Conservation (phyloP, 2,329 filamentous ascomycete species). For the Aspergillus calidoustus region DNA sequence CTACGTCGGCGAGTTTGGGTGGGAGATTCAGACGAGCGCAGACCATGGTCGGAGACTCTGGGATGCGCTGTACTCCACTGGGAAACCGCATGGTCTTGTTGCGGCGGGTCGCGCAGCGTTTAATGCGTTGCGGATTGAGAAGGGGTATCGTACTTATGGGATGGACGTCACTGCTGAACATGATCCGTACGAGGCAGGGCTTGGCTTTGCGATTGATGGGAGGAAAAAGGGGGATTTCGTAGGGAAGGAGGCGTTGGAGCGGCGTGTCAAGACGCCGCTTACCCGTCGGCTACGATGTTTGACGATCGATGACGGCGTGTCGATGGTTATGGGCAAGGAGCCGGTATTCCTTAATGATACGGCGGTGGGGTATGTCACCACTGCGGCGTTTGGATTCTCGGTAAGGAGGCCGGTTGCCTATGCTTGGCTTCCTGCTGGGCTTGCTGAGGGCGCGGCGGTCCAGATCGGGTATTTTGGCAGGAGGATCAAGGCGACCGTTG, state of each 20-base stretch:
- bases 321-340: conserved; percentile 65
- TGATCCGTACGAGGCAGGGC: conserved; percentile 63
- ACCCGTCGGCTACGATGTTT: conserved; percentile 52
- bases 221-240: conserved; percentile 48
- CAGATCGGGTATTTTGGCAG: conserved; percentile 67
- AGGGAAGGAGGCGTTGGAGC: conserved; percentile 56
- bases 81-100: conserved; percentile 59
- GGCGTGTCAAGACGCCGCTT: conserved; percentile 44
- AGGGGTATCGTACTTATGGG: conserved; percentile 62
- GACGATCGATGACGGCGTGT: conserved; percentile 60
- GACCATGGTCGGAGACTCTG: conserved; percentile 63
- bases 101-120: conserved; percentile 64
- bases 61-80: conserved; percentile 62
- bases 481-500: conserved; percentile 59
- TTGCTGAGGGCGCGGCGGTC: conserved; percentile 56
- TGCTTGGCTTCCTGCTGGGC: conserved; percentile 57
- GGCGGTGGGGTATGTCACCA: conserved; percentile 63
- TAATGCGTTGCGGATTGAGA: conserved; percentile 63
- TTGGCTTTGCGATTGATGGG: conserved; percentile 56
- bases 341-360: conserved; percentile 59
- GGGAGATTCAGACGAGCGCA: conserved; percentile 65
- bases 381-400: conserved; percentile 64
- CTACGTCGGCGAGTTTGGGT: conserved; percentile 65
- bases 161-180: conserved; percentile 65
- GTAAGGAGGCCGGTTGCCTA: conserved; percentile 64